These are phyloP conservation scores for Penicillium freii DNA, from an alignment of 2,329 filamentous ascomycete species.

Conservation along the genomic window DNA sequence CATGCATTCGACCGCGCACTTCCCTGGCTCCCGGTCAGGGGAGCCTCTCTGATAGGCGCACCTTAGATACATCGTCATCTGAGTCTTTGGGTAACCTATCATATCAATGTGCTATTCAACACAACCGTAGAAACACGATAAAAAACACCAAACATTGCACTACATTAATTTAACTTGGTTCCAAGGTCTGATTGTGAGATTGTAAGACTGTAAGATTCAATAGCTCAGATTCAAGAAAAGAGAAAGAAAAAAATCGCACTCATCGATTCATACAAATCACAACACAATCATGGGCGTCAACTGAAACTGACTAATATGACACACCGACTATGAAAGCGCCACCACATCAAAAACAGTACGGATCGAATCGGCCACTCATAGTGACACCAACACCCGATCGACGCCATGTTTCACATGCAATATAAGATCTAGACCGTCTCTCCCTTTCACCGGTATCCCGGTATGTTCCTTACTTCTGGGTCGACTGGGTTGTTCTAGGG, in stretches of 20 bases:
- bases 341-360: not conserved
- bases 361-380: constrained; percentile 2
- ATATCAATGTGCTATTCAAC: not conserved
- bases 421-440: not conserved
- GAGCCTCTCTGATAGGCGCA: not conserved
- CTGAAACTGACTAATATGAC: not conserved
- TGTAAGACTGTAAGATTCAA: not conserved
- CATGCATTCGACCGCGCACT: not conserved
- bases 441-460: not conserved
- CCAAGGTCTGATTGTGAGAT: not conserved
- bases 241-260: not conserved
- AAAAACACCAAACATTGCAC: constrained; percentile 2
- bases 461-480: constrained; percentile 5
- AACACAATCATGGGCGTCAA: not conserved
- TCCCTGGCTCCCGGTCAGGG: constrained; percentile 6
- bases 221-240: not conserved
- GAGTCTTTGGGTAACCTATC: not conserved
- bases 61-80: not conserved
- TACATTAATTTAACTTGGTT: not conserved
- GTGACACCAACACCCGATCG: not conserved
- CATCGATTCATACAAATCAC: not conserved
- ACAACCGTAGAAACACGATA: not conserved
- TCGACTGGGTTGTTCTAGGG: constrained; percentile 2
- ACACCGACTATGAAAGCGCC: constrained; percentile 2
- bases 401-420: constrained; percentile 2